Base-by-base conservation (phyloP, 331 rosid genomes). In the Quercus tomentella region DNA sequence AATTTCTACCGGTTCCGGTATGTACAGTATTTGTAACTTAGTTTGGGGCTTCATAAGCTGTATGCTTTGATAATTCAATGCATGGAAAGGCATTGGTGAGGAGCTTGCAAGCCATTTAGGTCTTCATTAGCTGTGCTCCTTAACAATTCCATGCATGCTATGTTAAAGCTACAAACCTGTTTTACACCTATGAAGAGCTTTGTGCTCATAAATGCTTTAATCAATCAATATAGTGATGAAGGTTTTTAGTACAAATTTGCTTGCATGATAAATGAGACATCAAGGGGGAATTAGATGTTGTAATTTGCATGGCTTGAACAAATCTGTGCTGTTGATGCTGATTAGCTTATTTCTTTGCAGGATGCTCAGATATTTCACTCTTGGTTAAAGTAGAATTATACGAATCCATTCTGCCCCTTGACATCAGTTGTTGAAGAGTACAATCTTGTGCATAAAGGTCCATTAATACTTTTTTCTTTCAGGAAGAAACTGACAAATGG, bases 301-400 rank as follows among this genome's bases (percentile, higher is more conserved):
- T 41, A 3, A n/a, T 43, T 26, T 79, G 54, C 31, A 30, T 28
- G 3, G 45, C 54, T 37, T 54, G 62, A 63, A 81, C 56, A 43
- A 58, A 62, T 62, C 57, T 41, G 41, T 35, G 33, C 20, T 22
- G 14, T 68, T 81, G 55, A 22, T 83, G 57, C 68, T 75, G 74
- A 37, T 60, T 20, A 28, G 43, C 56, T 68, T 65, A 22, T 78
- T 33, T 33, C 31, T 70, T 83, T 83, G 86, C 86, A 88, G 91
- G 89, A 67, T 88, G 56, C 77, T 85, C 72, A 79, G 79, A 76
- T 73, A n/a, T 74, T 76, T 85, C 52, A 62, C 71, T 28, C 79
- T 54, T 18, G 77, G 74, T 30, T 80, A 58, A 82, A 69, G 23
- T 10, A 6, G 30, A 74, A 26, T 57, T 28, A n/a, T 12, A 30